Percentiles rank a stretch among this genome's conserved stretches.
Evolutionary conservation across 306 rosid genomes (phyloP).

Genomic region (Inga oerstediana): DNA sequence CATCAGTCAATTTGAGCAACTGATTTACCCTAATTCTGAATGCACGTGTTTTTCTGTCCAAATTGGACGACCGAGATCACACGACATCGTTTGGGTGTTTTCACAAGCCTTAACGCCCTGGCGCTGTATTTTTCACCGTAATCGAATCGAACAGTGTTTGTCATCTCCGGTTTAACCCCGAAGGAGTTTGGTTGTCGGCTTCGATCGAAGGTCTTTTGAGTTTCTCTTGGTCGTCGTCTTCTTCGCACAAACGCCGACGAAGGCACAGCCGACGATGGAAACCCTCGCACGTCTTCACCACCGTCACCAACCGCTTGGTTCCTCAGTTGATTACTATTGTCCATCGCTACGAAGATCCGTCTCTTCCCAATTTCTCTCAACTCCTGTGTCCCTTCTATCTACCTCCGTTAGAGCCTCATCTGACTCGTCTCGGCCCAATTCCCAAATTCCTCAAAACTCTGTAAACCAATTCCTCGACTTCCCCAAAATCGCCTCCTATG

Average conservation of each 20-base stretch:
- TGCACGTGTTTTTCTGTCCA: too few species aligned
- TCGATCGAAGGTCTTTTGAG: not conserved
- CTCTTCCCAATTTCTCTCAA: conserved; percentile 35
- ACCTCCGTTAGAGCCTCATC: conserved; percentile 38
- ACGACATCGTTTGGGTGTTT: not conserved
- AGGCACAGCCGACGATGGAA: conserved; percentile 11
- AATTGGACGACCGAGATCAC: not conserved
- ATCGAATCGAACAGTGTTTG: not conserved
- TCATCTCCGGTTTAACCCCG: not conserved
- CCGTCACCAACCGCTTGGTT: conserved; percentile 19
- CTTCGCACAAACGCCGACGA: not conserved
- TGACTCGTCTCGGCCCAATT: conserved; percentile 22
- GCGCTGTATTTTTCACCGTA: not conserved
- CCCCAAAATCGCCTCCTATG: conserved; percentile 5
- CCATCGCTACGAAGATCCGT: conserved; percentile 9
- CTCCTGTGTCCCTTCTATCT: not conserved
- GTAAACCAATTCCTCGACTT: not conserved
- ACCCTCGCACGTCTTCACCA: conserved; percentile 12
- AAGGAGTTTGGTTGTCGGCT: not conserved
- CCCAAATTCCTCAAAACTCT: conserved; percentile 21
- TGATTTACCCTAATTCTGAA: too few species aligned
- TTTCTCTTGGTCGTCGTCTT: not conserved
- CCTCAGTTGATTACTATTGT: conserved; percentile 1
- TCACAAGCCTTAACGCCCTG: not conserved
- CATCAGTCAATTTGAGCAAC: too few species aligned